Base-by-base conservation (phyloP, 2,329 filamentous ascomycete species). In the Trichothecium sympodiale region DNA sequence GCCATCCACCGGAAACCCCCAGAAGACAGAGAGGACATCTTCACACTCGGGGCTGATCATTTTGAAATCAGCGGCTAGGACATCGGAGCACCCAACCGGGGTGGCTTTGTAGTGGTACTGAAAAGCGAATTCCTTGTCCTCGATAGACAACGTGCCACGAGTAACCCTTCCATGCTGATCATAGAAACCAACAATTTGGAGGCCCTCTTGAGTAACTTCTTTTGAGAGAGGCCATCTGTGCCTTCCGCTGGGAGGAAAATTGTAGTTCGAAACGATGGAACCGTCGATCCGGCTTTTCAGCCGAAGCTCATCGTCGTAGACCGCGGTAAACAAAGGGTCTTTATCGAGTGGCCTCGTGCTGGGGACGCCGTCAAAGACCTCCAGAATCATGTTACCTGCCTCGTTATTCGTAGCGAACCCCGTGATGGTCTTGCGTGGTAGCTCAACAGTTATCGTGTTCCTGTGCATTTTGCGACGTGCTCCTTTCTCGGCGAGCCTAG, bases 101-200 rank as follows among this genome's bases (percentile, higher is more conserved):
- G 45, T 48, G 4, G 48, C 43, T 37, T 56, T 55, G 46, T 59
- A 60, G 29, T 52, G 52, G 35, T 59, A 61, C 17, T 45, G 43
- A 36, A 59, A 60, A 1, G 52, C 49, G 31, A 54, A 56, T 33
- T 52, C 47, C 3, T 40, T 43, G 6, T 41, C 45, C 2, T 43
- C 48, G 9, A 55, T 42, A 3, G 44, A 42, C 20, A 56, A 39
- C 13, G 48, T 49, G 14, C 57, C 57, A 13, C 48, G 44, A 5
- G 44, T 45, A 29, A 58, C 50, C 17, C 57, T 48, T 2, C 57
- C 56, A 20, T 53, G 43, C 14, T 49, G 50, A 40, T 60, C 57
- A 29, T 60, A 60, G 37, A 49, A 51, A 36, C 51, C 53, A 3
- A 46, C 42, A 23, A 45, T 50, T 27, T 38, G 42, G 34, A 43